Conservation (phyloP, 208 protist species). For the Kentomonas sorsogonicus region DNA sequence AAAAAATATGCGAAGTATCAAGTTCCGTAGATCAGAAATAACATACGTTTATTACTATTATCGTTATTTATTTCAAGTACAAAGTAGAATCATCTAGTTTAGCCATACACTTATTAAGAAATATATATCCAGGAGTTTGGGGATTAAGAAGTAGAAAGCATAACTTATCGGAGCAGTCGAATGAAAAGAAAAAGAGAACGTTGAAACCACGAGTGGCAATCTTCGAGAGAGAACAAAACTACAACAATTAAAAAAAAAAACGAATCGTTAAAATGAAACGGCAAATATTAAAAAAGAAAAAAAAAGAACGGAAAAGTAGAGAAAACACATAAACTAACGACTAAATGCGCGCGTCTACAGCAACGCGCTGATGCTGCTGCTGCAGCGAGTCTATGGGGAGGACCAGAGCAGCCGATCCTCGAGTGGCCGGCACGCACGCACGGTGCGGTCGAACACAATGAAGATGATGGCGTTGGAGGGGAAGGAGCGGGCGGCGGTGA, state of each 20-base stretch:
- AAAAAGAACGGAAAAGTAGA: background rate
- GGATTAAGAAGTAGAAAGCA: background rate
- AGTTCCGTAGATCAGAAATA: background rate
- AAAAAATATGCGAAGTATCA: slow-evolving; percentile 10
- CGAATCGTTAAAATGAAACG: background rate
- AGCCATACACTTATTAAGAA: too few species aligned
- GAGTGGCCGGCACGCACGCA: background rate
- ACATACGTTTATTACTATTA: background rate
- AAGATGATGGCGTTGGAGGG: slow-evolving; percentile 77
- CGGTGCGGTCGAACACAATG: slow-evolving; percentile 41
- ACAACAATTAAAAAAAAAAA: slow-evolving; percentile 3
- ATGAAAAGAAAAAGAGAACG: slow-evolving; percentile 7
- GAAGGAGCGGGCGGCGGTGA: slow-evolving; percentile 76
- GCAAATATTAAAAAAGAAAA: slow-evolving; percentile 1
- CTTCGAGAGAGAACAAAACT: background rate
- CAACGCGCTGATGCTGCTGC: background rate
- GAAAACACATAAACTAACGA: background rate
- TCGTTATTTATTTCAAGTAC: background rate
- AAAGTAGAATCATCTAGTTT: too few species aligned
- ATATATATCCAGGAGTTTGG: background rate
- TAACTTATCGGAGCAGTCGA: background rate
- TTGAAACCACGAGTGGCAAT: background rate
- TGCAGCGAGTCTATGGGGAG: background rate
- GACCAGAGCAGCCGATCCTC: background rate
- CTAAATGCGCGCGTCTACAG: background rate